Base-by-base conservation (phyloP, 176 grass and related monocot species). In the Puya raimondii region DNA sequence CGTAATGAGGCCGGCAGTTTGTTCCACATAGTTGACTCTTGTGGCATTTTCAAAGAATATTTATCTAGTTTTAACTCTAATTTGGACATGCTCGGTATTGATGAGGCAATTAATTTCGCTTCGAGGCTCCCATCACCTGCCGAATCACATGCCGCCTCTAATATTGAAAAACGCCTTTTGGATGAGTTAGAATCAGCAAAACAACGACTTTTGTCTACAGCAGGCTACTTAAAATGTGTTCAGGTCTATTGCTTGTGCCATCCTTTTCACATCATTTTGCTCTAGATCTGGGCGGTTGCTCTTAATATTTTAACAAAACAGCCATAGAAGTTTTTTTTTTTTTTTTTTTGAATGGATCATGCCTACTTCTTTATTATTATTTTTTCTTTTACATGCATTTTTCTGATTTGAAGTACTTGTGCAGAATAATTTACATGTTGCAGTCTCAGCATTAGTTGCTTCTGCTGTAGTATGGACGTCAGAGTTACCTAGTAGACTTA, bases 401-500 rank as follows among this genome's bases (percentile, higher is more conserved):
- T 64, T 54, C 74, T 76, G 22, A 48, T 61, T 72, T 64, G 50
- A 65, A 79, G 50, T 72, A 74, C 11, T 85, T 71, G 8, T 90
- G 81, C 86, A 99, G 94, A 99, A 99, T 78, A 99, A 99, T 80
- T 88, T 99, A 84, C 94, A 99, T 50, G 77, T 99, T 47, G 87
- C 94, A 48, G 94, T 93, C 66, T 88, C 82, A 51, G 81, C 94
- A 76, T 85, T 99, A 75, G 86, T 93, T 27, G 94, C 94, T 69
- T 86, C 89, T 82, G 84, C 86, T 73, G 82, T 90, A 12, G 87
- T 99, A 51, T 99, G 94, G 94, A 99, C 87, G 87, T 73, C 82
- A 49, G 80, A 82, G 66, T 83, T 99, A 72, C 94, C 94, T 78
- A 84, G 74, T 64, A 89, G 83, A 54, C 81, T 99, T 63, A 99